Base-by-base conservation (phyloP, 495 filamentous ascomycete species). In the Neurospora tetraspora region DNA sequence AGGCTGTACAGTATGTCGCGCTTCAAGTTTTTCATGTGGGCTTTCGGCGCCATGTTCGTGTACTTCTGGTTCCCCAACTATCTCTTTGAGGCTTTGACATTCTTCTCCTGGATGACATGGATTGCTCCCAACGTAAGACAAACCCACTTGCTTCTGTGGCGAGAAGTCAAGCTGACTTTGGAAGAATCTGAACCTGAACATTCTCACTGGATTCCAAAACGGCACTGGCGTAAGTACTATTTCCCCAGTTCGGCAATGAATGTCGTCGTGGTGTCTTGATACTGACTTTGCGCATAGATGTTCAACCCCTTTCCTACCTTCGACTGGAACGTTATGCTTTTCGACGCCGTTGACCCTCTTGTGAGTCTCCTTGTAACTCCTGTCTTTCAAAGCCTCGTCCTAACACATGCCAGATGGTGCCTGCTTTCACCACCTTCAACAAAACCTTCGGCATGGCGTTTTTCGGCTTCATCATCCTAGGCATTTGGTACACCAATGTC, bases 61-160 rank as follows among this genome's bases (percentile, higher is more conserved):
- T 84, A 82, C 73, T 83, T 83, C 72, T 84, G 83, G 83, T 79
- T 84, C 38, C 83, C 83, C 47, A 82, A 84, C 74, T 82, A 80
- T 74, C 76, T 84, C 72, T 82, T 83, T 59, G 74, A 71, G 27
- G 81, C 79, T 27, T 72, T 84, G 31, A 80, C 75, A 45, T 76
- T 74, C 43, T 84, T 84, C 72, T 81, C 78, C 77, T 84, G 83
- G 83, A 81, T 82, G 65, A 76, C 80, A 0, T 84, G 83, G 83
- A 84, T 84, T 59, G 74, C 81, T 0, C 83, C 83, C 6, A 73
- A 77, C 59, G 53, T 65, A 65, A 65, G 53, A 10, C 27, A 9
- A 3, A 12, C 20, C 53, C 53, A 31, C 7, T 31, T 65, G 12
- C 20, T n/a, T n/a, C n/a, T n/a, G n/a, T n/a, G n/a, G n/a, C n/a